Conservation (phyloP, 164 flowering plant species). For the Taxillus chinensis region DNA sequence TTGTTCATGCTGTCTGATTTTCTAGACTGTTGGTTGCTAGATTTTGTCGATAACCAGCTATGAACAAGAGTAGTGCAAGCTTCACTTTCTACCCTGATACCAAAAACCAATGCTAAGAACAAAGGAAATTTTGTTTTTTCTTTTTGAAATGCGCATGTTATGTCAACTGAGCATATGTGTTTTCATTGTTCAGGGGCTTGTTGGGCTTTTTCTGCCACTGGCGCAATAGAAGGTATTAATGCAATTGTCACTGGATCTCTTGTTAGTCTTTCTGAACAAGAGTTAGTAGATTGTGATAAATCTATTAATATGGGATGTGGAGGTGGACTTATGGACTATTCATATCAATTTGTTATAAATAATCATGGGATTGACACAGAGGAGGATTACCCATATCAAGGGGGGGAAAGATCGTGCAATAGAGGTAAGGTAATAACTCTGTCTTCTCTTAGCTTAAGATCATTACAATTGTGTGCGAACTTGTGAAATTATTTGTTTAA, state of each 20-base stretch:
- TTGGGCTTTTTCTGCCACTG: conserved; percentile 97
- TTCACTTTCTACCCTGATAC: too few species aligned
- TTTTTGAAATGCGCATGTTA: background rate
- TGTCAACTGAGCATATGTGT: background rate
- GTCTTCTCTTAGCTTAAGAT: background rate
- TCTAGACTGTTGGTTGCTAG: too few species aligned
- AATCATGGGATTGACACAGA: conserved; percentile 90
- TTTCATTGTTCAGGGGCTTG: conserved; percentile 62
- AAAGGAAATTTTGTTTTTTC: background rate
- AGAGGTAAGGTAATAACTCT: conserved; percentile 42
- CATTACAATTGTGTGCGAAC: background rate
- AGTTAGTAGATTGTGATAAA: conserved; percentile 75
- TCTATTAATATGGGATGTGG: conserved; percentile 69
- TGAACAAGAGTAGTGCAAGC: too few species aligned
- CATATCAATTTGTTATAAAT: conserved; percentile 60
- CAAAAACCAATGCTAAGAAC: too few species aligned
- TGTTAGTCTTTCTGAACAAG: conserved; percentile 90
- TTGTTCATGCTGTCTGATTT: too few species aligned
- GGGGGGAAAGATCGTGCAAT: conserved; percentile 37
- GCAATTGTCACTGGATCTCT: conserved; percentile 79
- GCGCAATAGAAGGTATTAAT: conserved; percentile 90
- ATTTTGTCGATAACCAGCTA: too few species aligned
- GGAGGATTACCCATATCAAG: conserved; percentile 76
- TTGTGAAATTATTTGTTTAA: background rate
- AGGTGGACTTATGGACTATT: conserved; percentile 97